phyloP scores from a whole-genome alignment of 176 grass and related monocot genomes.

The Alloteropsis semialata region DNA sequence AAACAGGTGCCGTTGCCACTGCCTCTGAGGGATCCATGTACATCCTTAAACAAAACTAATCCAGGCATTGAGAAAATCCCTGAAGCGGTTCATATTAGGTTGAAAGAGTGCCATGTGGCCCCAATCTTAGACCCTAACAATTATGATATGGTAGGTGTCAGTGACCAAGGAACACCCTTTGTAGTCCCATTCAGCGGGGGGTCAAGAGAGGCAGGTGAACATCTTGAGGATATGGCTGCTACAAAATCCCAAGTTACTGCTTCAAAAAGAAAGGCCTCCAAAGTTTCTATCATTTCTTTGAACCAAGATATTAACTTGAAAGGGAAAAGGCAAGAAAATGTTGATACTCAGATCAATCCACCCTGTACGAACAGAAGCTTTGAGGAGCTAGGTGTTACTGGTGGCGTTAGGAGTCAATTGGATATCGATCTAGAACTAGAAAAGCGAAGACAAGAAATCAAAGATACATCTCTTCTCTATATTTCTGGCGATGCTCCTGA shows the following conservation, averaged over 20 bases:
- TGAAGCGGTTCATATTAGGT: background rate
- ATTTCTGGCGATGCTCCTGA: slow-evolving; percentile 12
- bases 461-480: slow-evolving; percentile 2
- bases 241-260: background rate
- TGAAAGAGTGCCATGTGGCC: background rate
- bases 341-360: slow-evolving; percentile 2
- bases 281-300: slow-evolving; percentile 24
- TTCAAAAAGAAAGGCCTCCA: slow-evolving; percentile 32
- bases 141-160: background rate
- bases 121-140: background rate
- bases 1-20: slow-evolving; percentile 14
- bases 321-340: slow-evolving; percentile 7
- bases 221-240: slow-evolving; percentile 18
- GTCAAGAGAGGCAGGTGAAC: slow-evolving; percentile 1
- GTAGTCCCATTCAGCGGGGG: background rate
- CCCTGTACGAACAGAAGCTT: background rate
- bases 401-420: slow-evolving; percentile 1
- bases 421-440: slow-evolving; percentile 44
- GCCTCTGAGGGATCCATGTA: background rate
- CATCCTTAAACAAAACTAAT: slow-evolving; percentile 3
- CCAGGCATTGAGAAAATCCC: background rate
- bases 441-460: slow-evolving; percentile 10
- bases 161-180: background rate
- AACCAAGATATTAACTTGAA: slow-evolving; percentile 3
- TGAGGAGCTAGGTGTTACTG: background rate